Conservation (phyloP, 768 basidiomycete genomes). For the Astraeus odoratus region DNA sequence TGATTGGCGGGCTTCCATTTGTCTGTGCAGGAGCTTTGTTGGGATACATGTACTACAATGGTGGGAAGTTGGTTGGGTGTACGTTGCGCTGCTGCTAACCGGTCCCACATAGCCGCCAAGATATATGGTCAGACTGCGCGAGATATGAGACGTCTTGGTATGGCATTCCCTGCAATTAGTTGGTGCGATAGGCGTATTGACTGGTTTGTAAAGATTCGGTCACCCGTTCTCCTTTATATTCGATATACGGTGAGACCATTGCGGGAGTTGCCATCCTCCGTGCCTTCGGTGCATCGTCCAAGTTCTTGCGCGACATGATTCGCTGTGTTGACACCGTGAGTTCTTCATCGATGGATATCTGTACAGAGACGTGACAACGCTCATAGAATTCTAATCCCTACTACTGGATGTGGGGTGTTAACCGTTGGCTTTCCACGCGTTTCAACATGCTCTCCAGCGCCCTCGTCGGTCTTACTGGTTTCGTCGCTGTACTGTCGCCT, state of each 20-base stretch:
- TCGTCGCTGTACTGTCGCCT: constrained; percentile 60
- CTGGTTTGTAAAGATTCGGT: constrained; percentile 33
- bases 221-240: constrained; percentile 41
- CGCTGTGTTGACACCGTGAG: constrained; percentile 74
- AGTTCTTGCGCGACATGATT: constrained; percentile 80
- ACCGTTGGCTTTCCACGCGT: constrained; percentile 84
- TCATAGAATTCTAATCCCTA: constrained; percentile 58
- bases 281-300: constrained; percentile 83
- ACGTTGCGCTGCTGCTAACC: constrained; percentile 6
- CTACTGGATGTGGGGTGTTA: constrained; percentile 94
- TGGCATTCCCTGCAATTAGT: constrained; percentile 10
- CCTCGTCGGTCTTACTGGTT: constrained; percentile 66
- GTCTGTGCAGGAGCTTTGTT: constrained; percentile 51
- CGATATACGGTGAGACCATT: constrained; percentile 46
- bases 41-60: constrained; percentile 62
- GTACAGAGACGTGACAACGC: neutral
- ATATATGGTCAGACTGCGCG: constrained; percentile 80
- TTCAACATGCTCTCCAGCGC: constrained; percentile 76
- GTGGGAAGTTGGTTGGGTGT: constrained; percentile 28
- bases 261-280: constrained; percentile 52
- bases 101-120: constrained; percentile 27
- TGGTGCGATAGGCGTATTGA: neutral
- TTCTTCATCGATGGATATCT: constrained; percentile 2
- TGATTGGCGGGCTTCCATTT: constrained; percentile 76
- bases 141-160: constrained; percentile 76